Percentiles rank a stretch among this genome's conserved stretches.
phyloP scores from a whole-genome alignment of 2,329 filamentous ascomycete genomes.

The Cercospora beticola region DNA sequence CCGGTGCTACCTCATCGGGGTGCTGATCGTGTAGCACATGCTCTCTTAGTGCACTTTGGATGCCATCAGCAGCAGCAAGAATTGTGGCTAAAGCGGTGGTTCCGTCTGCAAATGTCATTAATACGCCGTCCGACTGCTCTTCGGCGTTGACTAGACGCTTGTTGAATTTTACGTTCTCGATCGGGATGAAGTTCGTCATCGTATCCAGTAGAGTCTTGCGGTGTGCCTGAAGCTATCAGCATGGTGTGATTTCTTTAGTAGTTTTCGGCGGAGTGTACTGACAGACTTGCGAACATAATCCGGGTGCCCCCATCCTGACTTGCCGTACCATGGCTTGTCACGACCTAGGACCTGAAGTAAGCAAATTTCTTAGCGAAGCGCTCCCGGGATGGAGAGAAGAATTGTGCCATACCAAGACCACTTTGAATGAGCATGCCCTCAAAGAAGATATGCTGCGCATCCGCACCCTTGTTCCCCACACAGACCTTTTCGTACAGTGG shows the following conservation, averaged over 20 bases:
- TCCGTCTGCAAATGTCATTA: constrained; percentile 16
- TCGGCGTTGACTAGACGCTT: constrained; percentile 30
- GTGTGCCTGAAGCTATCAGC: constrained; percentile 33
- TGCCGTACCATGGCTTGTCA: constrained; percentile 28
- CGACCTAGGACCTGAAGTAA: no score
- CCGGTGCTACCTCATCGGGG: constrained; percentile 45
- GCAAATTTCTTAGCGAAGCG: no score
- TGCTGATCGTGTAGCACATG: constrained; percentile 53
- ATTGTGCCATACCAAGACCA: constrained; percentile 10
- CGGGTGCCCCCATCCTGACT: constrained; percentile 10
- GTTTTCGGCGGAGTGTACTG: no score
- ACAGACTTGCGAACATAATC: constrained; percentile 15
- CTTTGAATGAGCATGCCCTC: constrained; percentile 18
- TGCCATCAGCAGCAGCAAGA: constrained; percentile 63
- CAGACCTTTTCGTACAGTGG: constrained; percentile 13
- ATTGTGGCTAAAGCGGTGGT: constrained; percentile 41
- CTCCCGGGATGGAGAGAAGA: no score
- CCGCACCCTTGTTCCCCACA: constrained; percentile 7
- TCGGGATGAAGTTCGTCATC: constrained; percentile 50
- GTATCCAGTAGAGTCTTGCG: constrained; percentile 53
- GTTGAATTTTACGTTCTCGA: constrained; percentile 35
- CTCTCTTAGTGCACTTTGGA: constrained; percentile 57
- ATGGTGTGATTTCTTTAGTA: no score
- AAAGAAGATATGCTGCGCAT: constrained; percentile 17
- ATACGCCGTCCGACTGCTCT: constrained; percentile 22